phyloP scores from a whole-genome alignment of 208 protist species.

The Trypanosoma melophagium region DNA sequence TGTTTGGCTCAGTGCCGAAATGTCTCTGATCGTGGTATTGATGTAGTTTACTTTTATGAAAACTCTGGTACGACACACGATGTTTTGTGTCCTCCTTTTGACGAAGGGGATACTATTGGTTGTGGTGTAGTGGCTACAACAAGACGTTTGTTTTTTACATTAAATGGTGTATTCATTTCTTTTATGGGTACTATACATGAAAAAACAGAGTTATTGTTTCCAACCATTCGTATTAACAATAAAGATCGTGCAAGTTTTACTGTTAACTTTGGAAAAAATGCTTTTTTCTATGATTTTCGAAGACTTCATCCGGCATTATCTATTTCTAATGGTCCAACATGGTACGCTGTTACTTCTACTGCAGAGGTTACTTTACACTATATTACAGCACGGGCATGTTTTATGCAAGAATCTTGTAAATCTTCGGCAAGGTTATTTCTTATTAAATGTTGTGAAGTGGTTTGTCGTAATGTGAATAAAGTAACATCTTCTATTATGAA shows the following conservation, averaged over 20 bases:
- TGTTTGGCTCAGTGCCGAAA: slow-evolving; percentile 16
- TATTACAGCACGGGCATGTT: slow-evolving; percentile 66
- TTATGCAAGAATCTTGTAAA: slow-evolving; percentile 46
- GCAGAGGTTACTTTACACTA: slow-evolving; percentile 76
- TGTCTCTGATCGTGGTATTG: slow-evolving; percentile 8
- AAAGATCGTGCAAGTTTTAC: slow-evolving; percentile 41
- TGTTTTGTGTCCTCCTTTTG: slow-evolving; percentile 54
- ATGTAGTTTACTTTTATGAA: slow-evolving; percentile 65
- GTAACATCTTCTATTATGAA: slow-evolving; percentile 74
- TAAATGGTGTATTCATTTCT: slow-evolving; percentile 82
- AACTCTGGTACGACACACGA: slow-evolving; percentile 58
- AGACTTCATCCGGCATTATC: slow-evolving; percentile 68
- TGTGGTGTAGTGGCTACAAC: slow-evolving; percentile 77
- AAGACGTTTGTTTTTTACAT: slow-evolving; percentile 80
- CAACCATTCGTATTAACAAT: slow-evolving; percentile 68
- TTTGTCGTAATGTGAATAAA: slow-evolving; percentile 69
- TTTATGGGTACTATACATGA: slow-evolving; percentile 50
- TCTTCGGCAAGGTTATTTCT: slow-evolving; percentile 39
- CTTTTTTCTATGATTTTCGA: slow-evolving; percentile 83
- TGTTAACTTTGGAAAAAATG: slow-evolving; percentile 82
- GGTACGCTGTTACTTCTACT: slow-evolving; percentile 75
- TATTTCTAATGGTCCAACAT: slow-evolving; percentile 49
- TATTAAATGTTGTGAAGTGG: slow-evolving; percentile 65
- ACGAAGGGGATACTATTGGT: slow-evolving; percentile 74
- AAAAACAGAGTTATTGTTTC: slow-evolving; percentile 51